Evolutionary conservation across 2,329 filamentous ascomycete genomes (phyloP).

Genomic region (Elsinoe necatrix): DNA sequence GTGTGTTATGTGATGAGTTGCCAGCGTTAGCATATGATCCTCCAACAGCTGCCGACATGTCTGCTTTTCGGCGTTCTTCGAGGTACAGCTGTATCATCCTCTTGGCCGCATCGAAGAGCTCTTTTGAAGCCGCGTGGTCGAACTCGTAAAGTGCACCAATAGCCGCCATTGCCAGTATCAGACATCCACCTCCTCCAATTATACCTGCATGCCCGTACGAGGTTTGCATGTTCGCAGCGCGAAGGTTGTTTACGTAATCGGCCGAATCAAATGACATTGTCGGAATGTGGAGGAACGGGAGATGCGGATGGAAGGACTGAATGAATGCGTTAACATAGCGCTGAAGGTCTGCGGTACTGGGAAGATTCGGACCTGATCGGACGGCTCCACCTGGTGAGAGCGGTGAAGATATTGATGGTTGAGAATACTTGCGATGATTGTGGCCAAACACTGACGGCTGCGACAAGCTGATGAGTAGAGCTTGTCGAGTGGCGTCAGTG

Average conservation of each 20-base stretch:
- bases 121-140: constrained; percentile 68
- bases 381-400: constrained; percentile 31
- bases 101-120: constrained; percentile 86
- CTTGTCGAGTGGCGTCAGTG: constrained; percentile 57
- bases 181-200: constrained; percentile 72
- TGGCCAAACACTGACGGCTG: constrained; percentile 49
- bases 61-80: constrained; percentile 79
- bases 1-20: constrained; percentile 52
- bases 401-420: constrained; percentile 48
- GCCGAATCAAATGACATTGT: constrained; percentile 84
- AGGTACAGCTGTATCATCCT: constrained; percentile 91
- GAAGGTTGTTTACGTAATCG: constrained; percentile 52
- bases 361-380: constrained; percentile 47
- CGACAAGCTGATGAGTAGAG: constrained; percentile 53
- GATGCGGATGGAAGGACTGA: constrained; percentile 83
- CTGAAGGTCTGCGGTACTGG: constrained; percentile 76
- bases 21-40: constrained; percentile 32
- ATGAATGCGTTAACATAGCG: constrained; percentile 87
- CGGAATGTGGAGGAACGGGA: constrained; percentile 89
- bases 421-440: constrained; percentile 50
- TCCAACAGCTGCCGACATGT: constrained; percentile 56
- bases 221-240: constrained; percentile 45
- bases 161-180: constrained; percentile 82
- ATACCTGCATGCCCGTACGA: constrained; percentile 48
- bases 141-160: constrained; percentile 80